These are phyloP conservation scores for Phaffomyces opuntiae DNA, from an alignment of 805 yeast species.

Conservation along the genomic window DNA sequence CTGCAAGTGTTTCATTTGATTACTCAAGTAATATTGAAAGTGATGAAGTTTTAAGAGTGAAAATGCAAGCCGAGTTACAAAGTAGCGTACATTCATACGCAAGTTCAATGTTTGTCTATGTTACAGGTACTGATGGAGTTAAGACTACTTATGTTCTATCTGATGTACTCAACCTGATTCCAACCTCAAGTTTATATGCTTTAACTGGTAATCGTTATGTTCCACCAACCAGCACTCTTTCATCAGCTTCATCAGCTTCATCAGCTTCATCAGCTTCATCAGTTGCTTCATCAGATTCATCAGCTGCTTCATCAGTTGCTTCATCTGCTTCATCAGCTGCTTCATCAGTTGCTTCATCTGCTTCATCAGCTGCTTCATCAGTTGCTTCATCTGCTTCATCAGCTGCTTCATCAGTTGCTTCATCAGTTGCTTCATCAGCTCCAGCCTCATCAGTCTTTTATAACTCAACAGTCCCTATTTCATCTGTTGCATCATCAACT, in stretches of 20 bases:
- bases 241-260: neutral
- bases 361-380: neutral
- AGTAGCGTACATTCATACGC: neutral
- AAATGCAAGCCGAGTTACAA: too few species aligned
- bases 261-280: too few species aligned
- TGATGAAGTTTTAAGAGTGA: neutral
- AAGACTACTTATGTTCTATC: too few species aligned
- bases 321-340: neutral
- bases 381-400: neutral
- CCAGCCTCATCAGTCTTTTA: neutral
- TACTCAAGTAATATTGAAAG: neutral
- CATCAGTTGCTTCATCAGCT: neutral
- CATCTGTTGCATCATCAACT: neutral
- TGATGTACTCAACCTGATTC: neutral
- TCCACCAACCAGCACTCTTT: neutral
- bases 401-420: neutral
- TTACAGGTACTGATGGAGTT: neutral
- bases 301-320: neutral
- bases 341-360: neutral
- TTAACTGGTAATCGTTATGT: neutral
- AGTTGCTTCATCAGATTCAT: neutral
- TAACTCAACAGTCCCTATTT: neutral
- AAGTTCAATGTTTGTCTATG: neutral
- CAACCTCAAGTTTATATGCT: neutral
- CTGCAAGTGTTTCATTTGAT: neutral